Conservation (phyloP, 2,329 filamentous ascomycete species). For the Nemania serpens region DNA sequence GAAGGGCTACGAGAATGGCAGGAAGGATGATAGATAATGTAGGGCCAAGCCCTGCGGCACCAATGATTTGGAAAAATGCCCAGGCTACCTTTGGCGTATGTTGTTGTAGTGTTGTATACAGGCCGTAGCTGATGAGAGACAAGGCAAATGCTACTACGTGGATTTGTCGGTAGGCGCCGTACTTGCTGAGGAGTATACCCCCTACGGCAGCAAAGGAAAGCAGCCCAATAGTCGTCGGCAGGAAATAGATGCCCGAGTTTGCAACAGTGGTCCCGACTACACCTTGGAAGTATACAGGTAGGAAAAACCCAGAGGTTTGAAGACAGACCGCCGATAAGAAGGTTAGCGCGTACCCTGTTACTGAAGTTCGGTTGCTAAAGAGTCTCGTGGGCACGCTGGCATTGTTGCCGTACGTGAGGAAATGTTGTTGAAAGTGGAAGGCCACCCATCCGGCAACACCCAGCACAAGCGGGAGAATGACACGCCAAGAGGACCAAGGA, state of each 20-base stretch:
- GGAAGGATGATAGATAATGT: not conserved
- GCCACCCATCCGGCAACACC: constrained; percentile 13
- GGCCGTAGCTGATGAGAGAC: constrained; percentile 35
- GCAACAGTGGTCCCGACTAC: constrained; percentile 33
- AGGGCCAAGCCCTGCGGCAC: constrained; percentile 36
- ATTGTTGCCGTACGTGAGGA: not conserved
- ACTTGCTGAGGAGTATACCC: constrained; percentile 41
- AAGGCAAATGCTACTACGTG: constrained; percentile 39
- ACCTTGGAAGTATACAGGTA: constrained; percentile 51
- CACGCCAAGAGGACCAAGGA: constrained; percentile 27
- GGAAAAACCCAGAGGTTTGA: constrained; percentile 38
- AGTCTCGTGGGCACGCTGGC: constrained; percentile 29
- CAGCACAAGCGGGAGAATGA: constrained; percentile 25
- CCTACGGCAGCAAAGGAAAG: constrained; percentile 38
- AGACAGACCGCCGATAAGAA: constrained; percentile 44
- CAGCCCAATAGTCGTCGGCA: constrained; percentile 37
- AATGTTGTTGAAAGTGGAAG: constrained; percentile 10
- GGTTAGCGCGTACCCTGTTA: constrained; percentile 38
- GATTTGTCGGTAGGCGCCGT: constrained; percentile 41
- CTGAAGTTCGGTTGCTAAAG: constrained; percentile 44
- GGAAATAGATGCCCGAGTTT: constrained; percentile 36
- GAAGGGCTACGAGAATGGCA: not conserved
- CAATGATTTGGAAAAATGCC: constrained; percentile 41
- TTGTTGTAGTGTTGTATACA: constrained; percentile 35
- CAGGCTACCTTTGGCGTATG: constrained; percentile 36